phyloP scores from a whole-genome alignment of 371 early-diverging fungal species.

The Synchytrium microbalum region DNA sequence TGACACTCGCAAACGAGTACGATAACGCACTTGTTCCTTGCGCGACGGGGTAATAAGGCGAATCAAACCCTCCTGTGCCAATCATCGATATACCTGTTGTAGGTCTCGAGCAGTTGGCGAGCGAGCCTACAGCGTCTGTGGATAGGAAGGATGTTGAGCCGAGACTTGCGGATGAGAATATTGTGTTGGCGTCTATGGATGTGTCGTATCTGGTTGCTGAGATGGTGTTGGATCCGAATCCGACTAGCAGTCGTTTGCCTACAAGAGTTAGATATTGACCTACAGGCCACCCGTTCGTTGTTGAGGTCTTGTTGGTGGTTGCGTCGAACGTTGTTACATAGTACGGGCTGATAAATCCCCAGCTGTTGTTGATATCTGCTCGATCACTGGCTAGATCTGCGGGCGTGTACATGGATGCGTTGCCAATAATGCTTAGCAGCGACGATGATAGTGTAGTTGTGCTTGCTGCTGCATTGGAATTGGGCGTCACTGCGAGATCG shows the following conservation, averaged over 20 bases:
- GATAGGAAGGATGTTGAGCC: background rate
- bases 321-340: background rate
- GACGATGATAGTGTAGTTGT: background rate
- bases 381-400: background rate
- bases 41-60: background rate
- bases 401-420: background rate
- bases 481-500: background rate
- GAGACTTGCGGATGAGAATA: background rate
- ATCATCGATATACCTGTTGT: background rate
- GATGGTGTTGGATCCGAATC: background rate
- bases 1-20: background rate
- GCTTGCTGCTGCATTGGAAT: background rate
- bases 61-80: background rate
- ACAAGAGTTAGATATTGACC: background rate
- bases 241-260: background rate
- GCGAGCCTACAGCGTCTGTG: background rate
- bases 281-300: background rate
- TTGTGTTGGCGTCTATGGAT: background rate
- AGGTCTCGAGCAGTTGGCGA: background rate
- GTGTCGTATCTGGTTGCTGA: background rate
- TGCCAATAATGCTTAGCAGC: background rate
- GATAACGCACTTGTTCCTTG: background rate
- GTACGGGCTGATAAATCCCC: background rate
- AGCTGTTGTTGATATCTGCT: background rate
- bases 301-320: background rate